A percentile compares a stretch with the other conserved stretches of the same genome.
phyloP scores from a whole-genome alignment of 352 stramenopile species.

The Saprolegnia parasitica region DNA sequence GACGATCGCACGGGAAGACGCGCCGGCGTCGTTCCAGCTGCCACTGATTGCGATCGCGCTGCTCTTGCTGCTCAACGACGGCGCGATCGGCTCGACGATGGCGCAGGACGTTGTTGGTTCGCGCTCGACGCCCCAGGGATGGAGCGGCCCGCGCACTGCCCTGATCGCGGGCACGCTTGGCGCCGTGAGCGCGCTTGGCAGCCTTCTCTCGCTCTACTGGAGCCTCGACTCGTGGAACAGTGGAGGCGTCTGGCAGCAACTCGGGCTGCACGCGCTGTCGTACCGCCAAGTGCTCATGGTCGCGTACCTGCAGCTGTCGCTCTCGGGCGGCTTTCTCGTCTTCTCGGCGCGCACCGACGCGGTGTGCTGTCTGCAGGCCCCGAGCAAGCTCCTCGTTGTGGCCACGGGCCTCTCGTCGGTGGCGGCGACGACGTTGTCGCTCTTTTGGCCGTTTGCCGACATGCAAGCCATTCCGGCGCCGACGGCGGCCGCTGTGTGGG shows the following conservation, averaged over 20 bases:
- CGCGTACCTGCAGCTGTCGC: slow-evolving; percentile 93
- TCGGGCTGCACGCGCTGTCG: slow-evolving; percentile 58
- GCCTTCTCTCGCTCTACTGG: slow-evolving; percentile 79
- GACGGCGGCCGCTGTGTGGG: slow-evolving; percentile 79
- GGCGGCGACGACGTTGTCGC: slow-evolving; percentile 74
- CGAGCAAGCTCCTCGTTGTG: slow-evolving; percentile 62
- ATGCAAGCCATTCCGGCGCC: slow-evolving; percentile 74
- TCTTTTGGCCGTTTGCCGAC: slow-evolving; percentile 79
- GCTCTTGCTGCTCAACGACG: slow-evolving; percentile 95
- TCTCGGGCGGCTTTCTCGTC: slow-evolving; percentile 92
- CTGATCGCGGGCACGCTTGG: slow-evolving; percentile 52
- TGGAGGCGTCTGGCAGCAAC: slow-evolving; percentile 51
- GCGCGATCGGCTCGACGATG: slow-evolving; percentile 87
- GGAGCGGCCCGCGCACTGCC: slow-evolving; percentile 68
- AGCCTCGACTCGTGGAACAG: slow-evolving; percentile 80
- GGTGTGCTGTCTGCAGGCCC: slow-evolving; percentile 76
- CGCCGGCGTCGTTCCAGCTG: slow-evolving; percentile 86
- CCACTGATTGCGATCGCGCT: slow-evolving; percentile 90
- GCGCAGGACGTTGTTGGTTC: slow-evolving; percentile 84
- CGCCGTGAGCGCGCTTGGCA: slow-evolving; percentile 73
- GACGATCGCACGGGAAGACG: slow-evolving; percentile 36
- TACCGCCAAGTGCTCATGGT: slow-evolving; percentile 89
- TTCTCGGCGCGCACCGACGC: slow-evolving; percentile 82
- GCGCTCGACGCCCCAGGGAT: slow-evolving; percentile 59
- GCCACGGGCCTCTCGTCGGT: slow-evolving; percentile 72